Evolutionary conservation across 1,284 basidiomycete genomes (phyloP).

Genomic region (Apiotrichum mycotoxinovorans): DNA sequence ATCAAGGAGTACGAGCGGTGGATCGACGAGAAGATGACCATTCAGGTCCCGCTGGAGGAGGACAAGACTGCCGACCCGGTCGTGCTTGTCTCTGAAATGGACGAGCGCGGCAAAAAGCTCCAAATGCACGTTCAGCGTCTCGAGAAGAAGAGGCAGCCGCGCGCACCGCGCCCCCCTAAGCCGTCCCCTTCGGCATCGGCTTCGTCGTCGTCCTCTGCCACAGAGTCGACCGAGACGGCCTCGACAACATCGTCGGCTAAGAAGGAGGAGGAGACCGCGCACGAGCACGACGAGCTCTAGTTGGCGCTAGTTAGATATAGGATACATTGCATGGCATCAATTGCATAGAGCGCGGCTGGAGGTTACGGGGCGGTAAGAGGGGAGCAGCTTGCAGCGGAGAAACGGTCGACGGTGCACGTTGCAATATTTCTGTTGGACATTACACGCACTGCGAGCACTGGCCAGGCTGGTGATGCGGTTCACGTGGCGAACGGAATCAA

Average conservation of each 20-base stretch:
- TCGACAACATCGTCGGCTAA: neutral
- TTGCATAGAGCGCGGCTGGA: neutral
- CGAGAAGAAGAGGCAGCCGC: constrained; percentile 11
- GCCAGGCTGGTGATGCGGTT: neutral
- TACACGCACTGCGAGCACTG: too few relatives aligned
- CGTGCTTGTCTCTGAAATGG: constrained; percentile 75
- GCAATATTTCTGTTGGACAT: too few relatives aligned
- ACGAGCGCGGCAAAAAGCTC: constrained; percentile 69
- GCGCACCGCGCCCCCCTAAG: constrained; percentile 10
- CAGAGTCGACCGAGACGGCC: neutral
- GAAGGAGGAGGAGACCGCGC: neutral
- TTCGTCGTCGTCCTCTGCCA: neutral
- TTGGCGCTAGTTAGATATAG: neutral
- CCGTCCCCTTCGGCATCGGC: neutral
- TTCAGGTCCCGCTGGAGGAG: constrained; percentile 65
- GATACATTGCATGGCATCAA: neutral
- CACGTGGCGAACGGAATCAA: neutral
- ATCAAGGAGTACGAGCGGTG: constrained; percentile 74
- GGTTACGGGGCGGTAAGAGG: too few relatives aligned
- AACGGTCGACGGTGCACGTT: neutral
- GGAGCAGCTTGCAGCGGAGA: too few relatives aligned
- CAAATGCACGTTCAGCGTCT: constrained; percentile 60
- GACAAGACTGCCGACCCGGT: constrained; percentile 68
- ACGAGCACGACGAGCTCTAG: constrained; percentile 14
- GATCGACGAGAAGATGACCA: constrained; percentile 72